phyloP scores from a whole-genome alignment of 2,329 filamentous ascomycete genomes.

The Tolypocladium ovalisporum region DNA sequence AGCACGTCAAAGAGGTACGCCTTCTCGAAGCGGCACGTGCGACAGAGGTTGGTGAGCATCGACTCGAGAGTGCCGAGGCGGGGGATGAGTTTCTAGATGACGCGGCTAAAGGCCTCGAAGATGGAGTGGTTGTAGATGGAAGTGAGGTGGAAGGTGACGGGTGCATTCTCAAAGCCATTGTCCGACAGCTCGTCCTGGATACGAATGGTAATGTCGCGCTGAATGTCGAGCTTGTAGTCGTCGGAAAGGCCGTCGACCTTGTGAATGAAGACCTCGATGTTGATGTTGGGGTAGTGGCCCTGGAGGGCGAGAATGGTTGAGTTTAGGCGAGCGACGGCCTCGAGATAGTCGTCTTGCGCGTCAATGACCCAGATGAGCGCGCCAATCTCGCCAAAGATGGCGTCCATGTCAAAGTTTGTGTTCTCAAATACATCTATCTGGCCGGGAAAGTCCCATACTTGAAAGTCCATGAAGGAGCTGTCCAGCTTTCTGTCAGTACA shows the following conservation, averaged over 20 bases:
- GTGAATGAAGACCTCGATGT: constrained; percentile 97
- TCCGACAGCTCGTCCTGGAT: constrained; percentile 95
- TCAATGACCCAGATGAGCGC: constrained; percentile 98
- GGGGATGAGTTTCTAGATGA: constrained; percentile 94
- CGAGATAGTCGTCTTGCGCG: constrained; percentile 93
- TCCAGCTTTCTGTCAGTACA: constrained; percentile 8
- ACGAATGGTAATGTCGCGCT: constrained; percentile 90
- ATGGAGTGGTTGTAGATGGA: constrained; percentile 98
- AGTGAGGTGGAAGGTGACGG: constrained; percentile 90
- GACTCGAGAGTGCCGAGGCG: constrained; percentile 87
- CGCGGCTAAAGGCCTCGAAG: constrained; percentile 96
- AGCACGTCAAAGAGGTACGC: constrained; percentile 96
- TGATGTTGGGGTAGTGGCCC: constrained; percentile 81
- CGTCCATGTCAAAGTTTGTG: constrained; percentile 79
- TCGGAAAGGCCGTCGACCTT: constrained; percentile 97
- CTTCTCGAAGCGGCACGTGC: constrained; percentile 92
- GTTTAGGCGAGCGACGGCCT: constrained; percentile 79
- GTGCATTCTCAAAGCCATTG: constrained; percentile 83
- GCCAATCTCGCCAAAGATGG: constrained; percentile 88
- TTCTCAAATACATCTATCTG: constrained; percentile 86
- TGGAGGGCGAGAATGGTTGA: constrained; percentile 82
- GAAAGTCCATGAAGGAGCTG: constrained; percentile 98
- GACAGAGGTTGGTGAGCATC: constrained; percentile 86
- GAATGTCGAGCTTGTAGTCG: constrained; percentile 92
- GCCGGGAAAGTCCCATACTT: constrained; percentile 95